Evolutionary conservation across 495 filamentous ascomycete species (phyloP).

Genomic region (Parathielavia hyrcaniae): DNA sequence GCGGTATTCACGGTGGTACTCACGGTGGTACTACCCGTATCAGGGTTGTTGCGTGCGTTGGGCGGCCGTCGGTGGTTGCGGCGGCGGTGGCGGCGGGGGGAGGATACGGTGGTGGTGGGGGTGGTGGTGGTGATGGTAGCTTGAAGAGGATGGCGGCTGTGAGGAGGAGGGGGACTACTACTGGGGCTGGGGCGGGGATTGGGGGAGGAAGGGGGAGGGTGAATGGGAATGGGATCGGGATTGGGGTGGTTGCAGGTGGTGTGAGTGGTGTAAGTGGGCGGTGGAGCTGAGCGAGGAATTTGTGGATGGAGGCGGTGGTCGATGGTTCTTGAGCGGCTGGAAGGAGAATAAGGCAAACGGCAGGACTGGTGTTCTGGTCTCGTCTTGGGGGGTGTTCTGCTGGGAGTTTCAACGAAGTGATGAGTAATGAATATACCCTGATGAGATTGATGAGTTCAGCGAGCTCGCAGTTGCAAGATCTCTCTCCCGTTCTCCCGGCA

Average conservation of each 20-base stretch:
- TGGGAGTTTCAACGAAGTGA: background rate
- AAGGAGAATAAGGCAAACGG: background rate
- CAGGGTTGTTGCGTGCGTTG: background rate
- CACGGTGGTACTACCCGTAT: background rate
- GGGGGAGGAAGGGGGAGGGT: background rate
- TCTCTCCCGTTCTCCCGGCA: no score
- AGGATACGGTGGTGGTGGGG: background rate
- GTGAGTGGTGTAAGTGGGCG: background rate
- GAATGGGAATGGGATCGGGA: background rate
- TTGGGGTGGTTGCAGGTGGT: no score
- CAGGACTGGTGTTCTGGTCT: background rate
- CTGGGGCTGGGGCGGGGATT: background rate
- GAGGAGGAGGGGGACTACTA: background rate
- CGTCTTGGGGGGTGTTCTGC: background rate
- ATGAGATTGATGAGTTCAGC: background rate
- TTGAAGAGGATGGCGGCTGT: background rate
- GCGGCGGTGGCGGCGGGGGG: background rate
- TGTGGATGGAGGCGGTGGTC: background rate
- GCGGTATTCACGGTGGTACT: no score
- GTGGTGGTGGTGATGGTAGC: background rate
- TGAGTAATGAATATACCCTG: conserved; percentile 7
- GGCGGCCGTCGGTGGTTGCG: background rate
- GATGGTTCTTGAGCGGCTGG: background rate
- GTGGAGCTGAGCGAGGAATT: background rate
- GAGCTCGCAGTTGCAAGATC: no score